Conservation (phyloP, 2,329 filamentous ascomycete species). For the Verticillium klebahnii region DNA sequence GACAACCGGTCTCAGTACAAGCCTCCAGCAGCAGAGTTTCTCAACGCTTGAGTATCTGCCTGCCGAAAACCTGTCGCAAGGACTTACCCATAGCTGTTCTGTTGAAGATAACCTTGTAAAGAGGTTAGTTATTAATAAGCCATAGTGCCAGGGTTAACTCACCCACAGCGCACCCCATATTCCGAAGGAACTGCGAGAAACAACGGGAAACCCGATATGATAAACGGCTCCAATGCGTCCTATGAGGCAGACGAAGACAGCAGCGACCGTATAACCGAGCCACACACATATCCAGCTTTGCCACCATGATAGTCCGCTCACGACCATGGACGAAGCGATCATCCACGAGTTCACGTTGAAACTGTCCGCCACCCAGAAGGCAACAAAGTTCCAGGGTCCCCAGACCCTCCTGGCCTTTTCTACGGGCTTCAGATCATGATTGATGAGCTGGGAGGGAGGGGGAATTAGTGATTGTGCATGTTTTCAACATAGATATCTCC, state of each 20-base stretch:
- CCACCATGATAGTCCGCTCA: constrained; percentile 80
- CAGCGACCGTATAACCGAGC: constrained; percentile 77
- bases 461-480: not conserved
- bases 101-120: constrained; percentile 61
- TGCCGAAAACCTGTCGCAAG: too few relatives aligned
- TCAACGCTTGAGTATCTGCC: too few relatives aligned
- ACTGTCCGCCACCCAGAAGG: constrained; percentile 79
- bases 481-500: too few relatives aligned
- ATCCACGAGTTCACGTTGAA: constrained; percentile 87
- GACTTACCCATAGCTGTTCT: constrained; percentile 68
- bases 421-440: constrained; percentile 77
- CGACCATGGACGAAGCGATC: constrained; percentile 58
- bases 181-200: constrained; percentile 73
- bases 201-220: constrained; percentile 85
- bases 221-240: constrained; percentile 83
- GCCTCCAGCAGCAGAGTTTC: too few relatives aligned
- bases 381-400: constrained; percentile 83
- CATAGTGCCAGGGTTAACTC: not conserved
- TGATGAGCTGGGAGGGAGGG: constrained; percentile 55
- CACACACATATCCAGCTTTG: constrained; percentile 87
- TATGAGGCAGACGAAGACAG: constrained; percentile 68
- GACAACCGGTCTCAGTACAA: too few relatives aligned
- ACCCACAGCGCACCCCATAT: constrained; percentile 86
- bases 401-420: constrained; percentile 77
- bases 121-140: not conserved